These are phyloP conservation scores for Lasiodiplodia hormozganensis DNA, from an alignment of 2,329 filamentous ascomycete genomes.

Conservation along the genomic window DNA sequence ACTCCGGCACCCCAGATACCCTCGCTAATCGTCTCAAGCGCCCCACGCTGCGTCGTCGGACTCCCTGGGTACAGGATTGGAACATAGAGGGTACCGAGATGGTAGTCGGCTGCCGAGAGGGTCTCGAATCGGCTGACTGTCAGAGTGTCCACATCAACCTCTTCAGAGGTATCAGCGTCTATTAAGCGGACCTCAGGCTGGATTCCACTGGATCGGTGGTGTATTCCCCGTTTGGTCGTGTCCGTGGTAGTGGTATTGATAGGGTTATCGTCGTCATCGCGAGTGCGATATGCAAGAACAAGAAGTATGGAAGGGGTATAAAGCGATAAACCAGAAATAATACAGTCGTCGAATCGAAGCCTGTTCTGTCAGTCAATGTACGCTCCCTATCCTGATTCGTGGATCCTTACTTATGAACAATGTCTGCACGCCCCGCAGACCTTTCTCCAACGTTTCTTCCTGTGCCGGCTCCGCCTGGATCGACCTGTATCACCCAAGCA, in stretches of 20 bases:
- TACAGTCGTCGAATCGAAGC: conserved; percentile 89
- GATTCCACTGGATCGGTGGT: conserved; percentile 76
- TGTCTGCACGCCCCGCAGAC: conserved; percentile 81
- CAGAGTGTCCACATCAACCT: conserved; percentile 86
- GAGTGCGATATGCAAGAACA: conserved; percentile 87
- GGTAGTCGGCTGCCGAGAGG: conserved; percentile 88
- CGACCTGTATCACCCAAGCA: conserved; percentile 93
- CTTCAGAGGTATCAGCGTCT: conserved; percentile 80
- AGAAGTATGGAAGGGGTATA: conserved; percentile 92
- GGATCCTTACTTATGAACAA: conserved; percentile 82
- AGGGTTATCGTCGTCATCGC: conserved; percentile 71
- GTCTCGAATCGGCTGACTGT: conserved; percentile 86
- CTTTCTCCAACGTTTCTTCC: conserved; percentile 73
- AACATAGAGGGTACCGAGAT: conserved; percentile 82
- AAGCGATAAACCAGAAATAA: conserved; percentile 94
- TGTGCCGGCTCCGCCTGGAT: conserved; percentile 72
- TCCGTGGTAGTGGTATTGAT: conserved; percentile 55
- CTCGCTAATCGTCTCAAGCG: conserved; percentile 76
- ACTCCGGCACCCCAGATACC: conserved; percentile 92
- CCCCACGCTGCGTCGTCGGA: conserved; percentile 69
- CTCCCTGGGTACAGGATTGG: conserved; percentile 65
- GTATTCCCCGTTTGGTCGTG: conserved; percentile 66
- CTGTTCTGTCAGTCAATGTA: conserved; percentile 55
- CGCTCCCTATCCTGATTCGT: background rate
- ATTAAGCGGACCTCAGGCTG: conserved; percentile 91